Evolutionary conservation across 176 grass and related monocot species (phyloP), one percentile per base, ranked within the genome.

Genomic region (Tillandsia fasciculata): DNA sequence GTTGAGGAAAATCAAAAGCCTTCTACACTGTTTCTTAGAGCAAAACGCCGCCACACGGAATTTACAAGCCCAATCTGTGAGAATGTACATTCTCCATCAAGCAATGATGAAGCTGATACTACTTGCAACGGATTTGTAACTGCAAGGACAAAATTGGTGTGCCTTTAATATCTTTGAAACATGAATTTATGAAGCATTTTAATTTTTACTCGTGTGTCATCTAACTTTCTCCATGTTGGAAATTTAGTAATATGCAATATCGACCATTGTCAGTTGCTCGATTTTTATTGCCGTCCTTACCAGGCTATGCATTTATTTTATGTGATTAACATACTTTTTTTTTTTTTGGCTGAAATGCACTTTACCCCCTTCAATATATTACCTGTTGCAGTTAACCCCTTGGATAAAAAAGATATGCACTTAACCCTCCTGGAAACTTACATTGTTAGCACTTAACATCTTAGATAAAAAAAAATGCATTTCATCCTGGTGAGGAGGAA

Each of bases 51-150:
- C 61, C 76, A 89, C 51, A 71, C 64, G 24, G 92, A 87, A 14
- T 96, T 96, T 78, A 91, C 78, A 82, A 96, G 88, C 78, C 88
- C 92, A 74, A 87, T 96, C 52, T 96, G 80, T 75, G 86, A 96
- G 72, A 66, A 13, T 73, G 68, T 64, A 65, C 87, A 91, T 70
- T 89, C 88, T 84, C 86, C 86, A 80, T 83, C 74, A 71, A 87
- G 78, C 75, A 89, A 89, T 78, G 83, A 87, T 77, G 88, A 92
- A 75, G 71, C 74, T 65, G 86, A 89, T 86, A 78, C 49, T 66
- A 69, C 78, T 72, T 52, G 14, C 28, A 77, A 70, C 84, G 79
- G 70, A 77, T 96, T 96, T 80, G 70, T 85, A 59, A 89, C 83
- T 73, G 88, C 92, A 66, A 91, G 78, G 88, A 82, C 71, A 87